phyloP scores from a whole-genome alignment of 2,329 filamentous ascomycete genomes.

The Talaromyces sp. region DNA sequence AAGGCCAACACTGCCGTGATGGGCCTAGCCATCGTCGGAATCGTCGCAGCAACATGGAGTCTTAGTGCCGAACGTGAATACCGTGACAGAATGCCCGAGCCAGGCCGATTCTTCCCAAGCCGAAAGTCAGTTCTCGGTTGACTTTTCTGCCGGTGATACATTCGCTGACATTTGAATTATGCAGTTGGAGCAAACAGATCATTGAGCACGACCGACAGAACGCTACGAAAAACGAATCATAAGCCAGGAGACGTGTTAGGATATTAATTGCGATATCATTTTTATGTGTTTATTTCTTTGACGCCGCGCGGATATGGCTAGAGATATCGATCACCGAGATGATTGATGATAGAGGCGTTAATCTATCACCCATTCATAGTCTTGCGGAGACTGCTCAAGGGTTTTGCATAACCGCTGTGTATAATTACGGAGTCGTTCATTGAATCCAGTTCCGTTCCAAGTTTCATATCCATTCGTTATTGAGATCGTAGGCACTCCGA shows the following conservation, averaged over 20 bases:
- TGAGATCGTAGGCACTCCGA: slow-evolving; percentile 65
- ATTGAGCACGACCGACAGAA: slow-evolving; percentile 61
- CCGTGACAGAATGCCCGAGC: slow-evolving; percentile 72
- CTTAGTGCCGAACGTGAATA: slow-evolving; percentile 71
- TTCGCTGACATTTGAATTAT: slow-evolving; percentile 18
- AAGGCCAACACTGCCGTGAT: slow-evolving; percentile 82
- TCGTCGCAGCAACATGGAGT: slow-evolving; percentile 66
- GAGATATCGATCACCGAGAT: slow-evolving; percentile 34
- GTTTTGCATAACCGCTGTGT: slow-evolving; percentile 40
- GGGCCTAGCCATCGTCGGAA: slow-evolving; percentile 63
- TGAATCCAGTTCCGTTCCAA: slow-evolving; percentile 47
- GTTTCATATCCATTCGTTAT: slow-evolving; percentile 33
- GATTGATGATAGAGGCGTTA: slow-evolving; percentile 28
- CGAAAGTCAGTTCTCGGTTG: slow-evolving; percentile 62
- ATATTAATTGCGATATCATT: slow-evolving; percentile 13
- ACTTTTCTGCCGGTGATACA: slow-evolving; percentile 14
- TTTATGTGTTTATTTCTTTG: slow-evolving; percentile 23
- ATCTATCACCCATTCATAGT: slow-evolving; percentile 32
- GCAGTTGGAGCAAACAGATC: slow-evolving; percentile 69
- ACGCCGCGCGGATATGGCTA: slow-evolving; percentile 30
- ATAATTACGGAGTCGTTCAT: slow-evolving; percentile 45
- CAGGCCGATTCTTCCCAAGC: slow-evolving; percentile 76
- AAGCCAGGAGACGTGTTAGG: slow-evolving; percentile 21
- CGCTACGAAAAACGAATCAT: slow-evolving; percentile 44
- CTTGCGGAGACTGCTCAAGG: slow-evolving; percentile 38